Conservation (phyloP, 2,329 filamentous ascomycete species). For the Clonostachys sp. region DNA sequence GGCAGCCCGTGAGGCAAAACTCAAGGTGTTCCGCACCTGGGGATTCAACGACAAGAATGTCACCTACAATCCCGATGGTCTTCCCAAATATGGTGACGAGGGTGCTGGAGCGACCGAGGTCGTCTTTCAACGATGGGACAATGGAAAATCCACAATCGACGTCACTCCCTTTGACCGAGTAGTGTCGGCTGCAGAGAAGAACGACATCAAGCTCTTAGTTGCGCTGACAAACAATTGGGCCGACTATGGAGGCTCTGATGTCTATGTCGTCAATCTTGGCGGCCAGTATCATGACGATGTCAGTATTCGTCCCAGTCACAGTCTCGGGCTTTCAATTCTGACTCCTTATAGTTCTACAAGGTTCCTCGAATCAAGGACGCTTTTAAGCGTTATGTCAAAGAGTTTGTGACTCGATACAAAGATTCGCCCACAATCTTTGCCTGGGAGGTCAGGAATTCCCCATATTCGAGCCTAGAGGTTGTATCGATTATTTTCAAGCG, state of each 20-base stretch:
- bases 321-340: not conserved
- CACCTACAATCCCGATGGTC: conserved; percentile 34
- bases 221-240: conserved; percentile 54
- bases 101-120: conserved; percentile 36
- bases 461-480: too few species aligned
- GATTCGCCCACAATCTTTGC: conserved; percentile 56
- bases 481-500: too few species aligned
- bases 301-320: conserved; percentile 7
- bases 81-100: conserved; percentile 47
- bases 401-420: conserved; percentile 55
- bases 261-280: conserved; percentile 51
- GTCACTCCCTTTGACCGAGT: conserved; percentile 44
- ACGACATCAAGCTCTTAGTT: conserved; percentile 47
- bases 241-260: conserved; percentile 55
- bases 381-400: conserved; percentile 53
- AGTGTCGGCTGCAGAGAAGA: conserved; percentile 40
- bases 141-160: conserved; percentile 36
- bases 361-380: conserved; percentile 43
- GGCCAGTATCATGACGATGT: conserved; percentile 45
- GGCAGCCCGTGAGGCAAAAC: conserved; percentile 39
- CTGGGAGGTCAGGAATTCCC: conserved; percentile 48
- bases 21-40: conserved; percentile 52
- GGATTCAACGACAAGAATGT: conserved; percentile 53
- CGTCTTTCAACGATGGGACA: conserved; percentile 39
- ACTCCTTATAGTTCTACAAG: conserved; percentile 35